Conservation (phyloP, 2,329 filamentous ascomycete genomes). For the Colletotrichum sp. region DNA sequence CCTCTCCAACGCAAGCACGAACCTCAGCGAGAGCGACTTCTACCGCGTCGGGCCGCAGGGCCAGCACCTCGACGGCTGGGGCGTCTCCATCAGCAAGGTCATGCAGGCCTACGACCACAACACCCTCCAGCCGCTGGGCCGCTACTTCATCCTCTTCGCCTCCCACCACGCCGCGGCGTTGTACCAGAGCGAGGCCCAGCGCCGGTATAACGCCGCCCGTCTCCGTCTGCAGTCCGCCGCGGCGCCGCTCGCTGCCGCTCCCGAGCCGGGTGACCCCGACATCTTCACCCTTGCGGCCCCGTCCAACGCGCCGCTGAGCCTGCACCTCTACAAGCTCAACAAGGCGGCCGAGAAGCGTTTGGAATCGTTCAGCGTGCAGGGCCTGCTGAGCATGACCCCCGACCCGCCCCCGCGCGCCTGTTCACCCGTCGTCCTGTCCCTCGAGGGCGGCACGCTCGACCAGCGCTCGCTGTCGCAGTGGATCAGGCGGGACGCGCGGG, state of each 20-base stretch:
- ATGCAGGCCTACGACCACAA: constrained; percentile 68
- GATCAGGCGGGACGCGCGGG: constrained; percentile 46
- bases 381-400: constrained; percentile 16
- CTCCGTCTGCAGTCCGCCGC: constrained; percentile 33
- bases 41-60: constrained; percentile 67
- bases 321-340: constrained; percentile 13
- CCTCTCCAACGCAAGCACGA: constrained; percentile 61
- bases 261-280: constrained; percentile 48
- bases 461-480: constrained; percentile 35
- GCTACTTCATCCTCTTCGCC: constrained; percentile 75
- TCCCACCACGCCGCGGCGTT: constrained; percentile 60
- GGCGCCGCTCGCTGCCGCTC: constrained; percentile 40
- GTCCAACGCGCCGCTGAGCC: constrained; percentile 29
- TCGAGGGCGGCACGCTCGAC: constrained; percentile 36
- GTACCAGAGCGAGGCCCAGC: constrained; percentile 61
- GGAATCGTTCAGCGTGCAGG: constrained; percentile 13
- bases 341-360: constrained; percentile 32
- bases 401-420: constrained; percentile 21
- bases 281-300: constrained; percentile 56
- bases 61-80: constrained; percentile 71
- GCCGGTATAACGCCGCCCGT: constrained; percentile 38
- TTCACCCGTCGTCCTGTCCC: constrained; percentile 38
- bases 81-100: constrained; percentile 65
- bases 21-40: constrained; percentile 73
- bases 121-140: constrained; percentile 66